Base-by-base conservation (phyloP, 176 grass and related monocot genomes). In the Oryza australiensis region DNA sequence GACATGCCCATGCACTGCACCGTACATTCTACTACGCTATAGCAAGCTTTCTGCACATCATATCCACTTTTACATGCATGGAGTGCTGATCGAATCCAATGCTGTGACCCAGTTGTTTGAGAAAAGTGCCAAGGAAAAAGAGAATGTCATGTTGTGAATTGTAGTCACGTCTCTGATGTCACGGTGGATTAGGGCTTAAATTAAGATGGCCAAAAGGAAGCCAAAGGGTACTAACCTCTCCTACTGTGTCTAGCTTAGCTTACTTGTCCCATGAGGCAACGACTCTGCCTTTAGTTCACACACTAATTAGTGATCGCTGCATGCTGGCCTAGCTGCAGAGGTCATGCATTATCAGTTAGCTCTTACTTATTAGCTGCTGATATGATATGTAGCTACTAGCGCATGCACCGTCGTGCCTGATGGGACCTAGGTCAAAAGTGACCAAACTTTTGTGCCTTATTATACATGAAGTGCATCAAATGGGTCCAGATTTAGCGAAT, bases 401-500 rank as follows among this genome's bases (percentile, higher is more conserved):
- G 4, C 78, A 66, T 75, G 73, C 72, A 59, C 34, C 45, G 26
- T 46, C 59, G 34, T 78, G 43, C 60, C 82, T 82, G 72, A 89
- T 77, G 78, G 59, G 83, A 72, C 78, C 87, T 78, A 86, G 49
- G 72, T 84, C 85, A 85, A 93, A 93, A 93, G 84, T 72, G 27
- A 66, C 5, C 23, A 42, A 16, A 74, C 91, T 87, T 89, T 88
- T 65, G 9, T 9, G 9, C 15, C 27, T 43, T 81, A 63, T 40
- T 69, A 42, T 69, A 51, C 48, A 13, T 49, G 35, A 30, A 32
- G 37, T 82, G 62, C 51, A 75, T 51, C 70, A 51, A 73, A 46
- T 65, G 37, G 74, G 59, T 90, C 82, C 59, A 80, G 85, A 90
- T 90, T 85, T 83, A 68, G 75, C 76, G 84, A 93, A 90, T 87